Conservation (phyloP, 805 yeast genomes). For the Candida adriatica region DNA sequence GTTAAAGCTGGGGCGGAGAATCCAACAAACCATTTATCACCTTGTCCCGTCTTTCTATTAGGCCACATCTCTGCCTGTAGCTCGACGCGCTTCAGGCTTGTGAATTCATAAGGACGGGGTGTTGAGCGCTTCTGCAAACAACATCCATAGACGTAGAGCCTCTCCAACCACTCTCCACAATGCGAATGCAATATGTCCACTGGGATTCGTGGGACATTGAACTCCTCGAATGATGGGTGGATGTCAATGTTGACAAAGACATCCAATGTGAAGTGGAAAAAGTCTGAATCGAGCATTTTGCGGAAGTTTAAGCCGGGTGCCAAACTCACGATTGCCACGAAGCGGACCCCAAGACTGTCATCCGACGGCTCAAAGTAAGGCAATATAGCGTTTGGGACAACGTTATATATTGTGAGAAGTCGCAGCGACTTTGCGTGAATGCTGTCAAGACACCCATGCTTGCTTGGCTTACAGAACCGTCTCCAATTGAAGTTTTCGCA, state of each 20-base stretch:
- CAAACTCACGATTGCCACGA: background rate
- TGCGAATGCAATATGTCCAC: background rate
- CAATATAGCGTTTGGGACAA: background rate
- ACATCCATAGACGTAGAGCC: background rate
- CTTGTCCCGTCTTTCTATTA: background rate
- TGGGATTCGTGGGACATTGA: background rate
- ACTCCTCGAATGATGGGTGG: background rate
- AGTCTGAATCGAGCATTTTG: background rate
- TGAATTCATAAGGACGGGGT: background rate
- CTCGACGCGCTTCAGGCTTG: background rate
- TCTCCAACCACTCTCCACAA: background rate
- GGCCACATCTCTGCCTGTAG: background rate
- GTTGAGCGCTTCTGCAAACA: background rate
- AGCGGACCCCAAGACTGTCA: background rate
- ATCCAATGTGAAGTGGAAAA: background rate
- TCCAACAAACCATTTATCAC: background rate
- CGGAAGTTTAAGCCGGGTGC: background rate
- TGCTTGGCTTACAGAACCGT: conserved; percentile 3
- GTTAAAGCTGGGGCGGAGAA: background rate
- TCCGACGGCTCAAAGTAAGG: background rate
- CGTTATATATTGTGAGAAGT: background rate
- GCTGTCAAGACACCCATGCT: background rate
- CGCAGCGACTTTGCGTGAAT: background rate
- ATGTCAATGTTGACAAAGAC: background rate
- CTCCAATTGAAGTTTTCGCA: conserved; percentile 2